Evolutionary conservation across 352 stramenopile species (phyloP).

Genomic region (Phytopythium vexans): DNA sequence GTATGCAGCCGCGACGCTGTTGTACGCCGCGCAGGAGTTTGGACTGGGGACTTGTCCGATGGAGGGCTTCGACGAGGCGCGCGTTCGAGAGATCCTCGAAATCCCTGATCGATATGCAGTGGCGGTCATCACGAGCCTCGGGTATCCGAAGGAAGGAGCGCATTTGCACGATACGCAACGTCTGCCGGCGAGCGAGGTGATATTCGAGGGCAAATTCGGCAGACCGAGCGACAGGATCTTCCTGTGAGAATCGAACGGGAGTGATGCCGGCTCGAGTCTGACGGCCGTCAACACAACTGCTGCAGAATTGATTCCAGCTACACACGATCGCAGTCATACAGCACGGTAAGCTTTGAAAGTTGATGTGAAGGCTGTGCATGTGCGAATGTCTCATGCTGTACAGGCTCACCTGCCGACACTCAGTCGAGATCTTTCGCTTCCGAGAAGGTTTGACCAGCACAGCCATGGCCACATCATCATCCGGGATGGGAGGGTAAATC

Average conservation of each 20-base stretch:
- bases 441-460: too few relatives aligned
- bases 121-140: conserved; percentile 57
- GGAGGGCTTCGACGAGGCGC: conserved; percentile 61
- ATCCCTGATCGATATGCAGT: conserved; percentile 72
- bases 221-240: conserved; percentile 60
- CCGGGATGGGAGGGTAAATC: too few relatives aligned
- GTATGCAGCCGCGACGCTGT: conserved; percentile 58
- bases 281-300: too few relatives aligned
- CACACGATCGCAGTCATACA: too few relatives aligned
- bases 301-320: too few relatives aligned
- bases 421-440: too few relatives aligned
- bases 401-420: too few relatives aligned
- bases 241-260: conserved; percentile 1
- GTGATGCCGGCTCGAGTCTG: too few relatives aligned
- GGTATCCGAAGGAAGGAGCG: conserved; percentile 30
- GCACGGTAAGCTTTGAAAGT: too few relatives aligned
- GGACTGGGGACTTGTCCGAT: conserved; percentile 61
- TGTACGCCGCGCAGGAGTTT: conserved; percentile 55
- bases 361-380: too few relatives aligned
- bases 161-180: conserved; percentile 30
- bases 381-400: too few relatives aligned
- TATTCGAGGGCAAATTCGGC: conserved; percentile 86
- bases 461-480: too few relatives aligned
- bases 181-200: conserved; percentile 60
- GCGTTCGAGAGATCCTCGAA: conserved; percentile 44